Percentiles rank a stretch among this genome's conserved stretches.
These are phyloP conservation scores for Cutaneotrichosporon cavernicola DNA, from an alignment of 1,284 basidiomycete genomes.

Conservation along the genomic window DNA sequence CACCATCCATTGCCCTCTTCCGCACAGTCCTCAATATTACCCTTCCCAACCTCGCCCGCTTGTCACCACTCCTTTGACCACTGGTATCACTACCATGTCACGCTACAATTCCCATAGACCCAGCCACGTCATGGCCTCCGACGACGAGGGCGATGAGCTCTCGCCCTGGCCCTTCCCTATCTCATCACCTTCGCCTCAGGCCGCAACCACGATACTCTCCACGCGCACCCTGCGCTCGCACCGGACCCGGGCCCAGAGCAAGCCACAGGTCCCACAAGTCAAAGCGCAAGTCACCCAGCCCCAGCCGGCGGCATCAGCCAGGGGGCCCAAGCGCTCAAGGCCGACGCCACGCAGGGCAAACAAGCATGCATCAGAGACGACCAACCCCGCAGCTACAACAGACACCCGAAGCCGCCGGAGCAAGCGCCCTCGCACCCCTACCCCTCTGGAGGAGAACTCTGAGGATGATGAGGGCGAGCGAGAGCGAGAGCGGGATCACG, in stretches of 20 bases:
- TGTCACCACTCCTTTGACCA: background rate
- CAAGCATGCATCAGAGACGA: background rate
- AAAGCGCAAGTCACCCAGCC: background rate
- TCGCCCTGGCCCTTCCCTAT: background rate
- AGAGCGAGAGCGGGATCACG: background rate
- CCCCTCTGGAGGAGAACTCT: background rate
- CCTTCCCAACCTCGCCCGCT: background rate
- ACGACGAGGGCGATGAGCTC: background rate
- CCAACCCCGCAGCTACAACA: background rate
- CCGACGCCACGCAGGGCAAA: background rate
- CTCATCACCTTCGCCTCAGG: background rate
- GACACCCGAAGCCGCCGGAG: conserved; percentile 3
- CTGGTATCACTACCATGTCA: background rate
- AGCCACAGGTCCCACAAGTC: background rate
- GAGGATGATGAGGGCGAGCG: background rate
- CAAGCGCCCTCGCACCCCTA: conserved; percentile 7
- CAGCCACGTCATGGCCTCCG: background rate
- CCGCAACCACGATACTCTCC: background rate
- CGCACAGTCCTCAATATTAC: background rate
- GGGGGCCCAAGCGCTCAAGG: background rate
- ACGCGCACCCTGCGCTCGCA: conserved; percentile 2
- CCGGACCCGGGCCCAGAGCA: conserved; percentile 1
- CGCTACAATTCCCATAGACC: background rate
- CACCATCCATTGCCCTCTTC: background rate
- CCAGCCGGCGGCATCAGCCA: background rate